Evolutionary conservation across 805 yeast genomes (phyloP).

Genomic region (Clavispora carvajalis): DNA sequence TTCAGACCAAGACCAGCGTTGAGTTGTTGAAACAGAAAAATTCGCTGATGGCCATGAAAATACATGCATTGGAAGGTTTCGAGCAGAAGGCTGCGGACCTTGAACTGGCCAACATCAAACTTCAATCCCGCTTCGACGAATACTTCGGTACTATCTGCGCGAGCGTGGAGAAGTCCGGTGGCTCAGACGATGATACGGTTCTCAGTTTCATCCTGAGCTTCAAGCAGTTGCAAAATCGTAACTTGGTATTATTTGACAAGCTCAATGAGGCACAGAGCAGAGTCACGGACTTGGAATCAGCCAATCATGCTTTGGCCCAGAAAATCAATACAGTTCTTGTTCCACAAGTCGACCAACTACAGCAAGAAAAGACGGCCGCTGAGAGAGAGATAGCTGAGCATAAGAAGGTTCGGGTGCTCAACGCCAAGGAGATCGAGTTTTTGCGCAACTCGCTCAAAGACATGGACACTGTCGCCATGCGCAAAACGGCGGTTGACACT

Average conservation of each 20-base stretch:
- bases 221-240: conserved; percentile 26
- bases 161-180: conserved; percentile 16
- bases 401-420: conserved; percentile 47
- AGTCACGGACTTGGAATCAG: conserved; percentile 11
- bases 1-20: conserved; percentile 43
- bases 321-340: conserved; percentile 7
- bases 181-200: conserved; percentile 10
- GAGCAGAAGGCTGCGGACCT: conserved; percentile 43
- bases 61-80: conserved; percentile 34
- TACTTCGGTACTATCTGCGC: conserved; percentile 40
- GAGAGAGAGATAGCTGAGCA: conserved; percentile 28
- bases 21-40: conserved; percentile 58
- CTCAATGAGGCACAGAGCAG: conserved; percentile 18
- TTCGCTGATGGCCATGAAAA: conserved; percentile 31
- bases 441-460: conserved; percentile 52
- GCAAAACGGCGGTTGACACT: conserved; percentile 3
- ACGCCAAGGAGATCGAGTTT: conserved; percentile 54
- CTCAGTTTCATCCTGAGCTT: conserved; percentile 29
- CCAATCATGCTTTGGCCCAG: conserved; percentile 2
- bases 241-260: conserved; percentile 35
- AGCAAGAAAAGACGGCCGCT: conserved; percentile 9
- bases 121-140: conserved; percentile 43
- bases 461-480: conserved; percentile 31
- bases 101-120: conserved; percentile 44
- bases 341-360: conserved; percentile 12